Base-by-base conservation (phyloP, 2,329 filamentous ascomycete species). In the Aspergillus persii region DNA sequence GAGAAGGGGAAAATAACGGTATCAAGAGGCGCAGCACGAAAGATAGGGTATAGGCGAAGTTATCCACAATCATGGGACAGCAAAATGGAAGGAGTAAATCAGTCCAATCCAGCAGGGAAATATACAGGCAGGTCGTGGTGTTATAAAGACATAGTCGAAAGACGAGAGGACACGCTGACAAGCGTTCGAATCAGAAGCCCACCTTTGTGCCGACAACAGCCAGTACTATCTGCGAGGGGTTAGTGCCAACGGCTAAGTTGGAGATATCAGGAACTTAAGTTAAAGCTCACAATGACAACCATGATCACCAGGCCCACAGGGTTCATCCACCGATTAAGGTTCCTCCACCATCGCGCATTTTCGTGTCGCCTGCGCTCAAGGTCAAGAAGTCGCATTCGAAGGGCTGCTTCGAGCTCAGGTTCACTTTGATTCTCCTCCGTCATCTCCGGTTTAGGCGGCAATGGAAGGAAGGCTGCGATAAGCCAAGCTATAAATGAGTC, bases 391-490 rank as follows among this genome's bases (percentile, higher is more conserved):
- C 79, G 74, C 57, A 76, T 74, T 31, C 77, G 74, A 50, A 82
- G 74, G 23, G 81, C 78, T 47, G 74, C 74, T 59, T 80, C 79
- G 46, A 80, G 60, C 58, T 75, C 68, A 27, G 71, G 49, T 57
- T 68, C 69, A 30, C 68, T 73, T 68, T 87, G 81, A 44, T 81
- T 77, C 73, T 86, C 84, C 18, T 83, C 77, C 1, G 76, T 67
- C 23, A 79, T 76, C 8, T 71, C 69, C 0, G 86, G 83, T 56
- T 83, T 82, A 1, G 79, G 78, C 8, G 90, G 90, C 6, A 96
- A 76, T 1, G 90, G 90, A 11, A 95, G 79, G 56, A 93, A 82
- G 1, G 91, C 85, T 1, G 88, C 92, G 63, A 92, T 80, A 78
- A 94, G 90, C 91, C 91, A 96, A 57, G 88, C 89, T 89, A 66